Evolutionary conservation across 2,329 filamentous ascomycete species (phyloP), one percentile per base, ranked within the genome.

Genomic region (Rhynchosporium secalis): DNA sequence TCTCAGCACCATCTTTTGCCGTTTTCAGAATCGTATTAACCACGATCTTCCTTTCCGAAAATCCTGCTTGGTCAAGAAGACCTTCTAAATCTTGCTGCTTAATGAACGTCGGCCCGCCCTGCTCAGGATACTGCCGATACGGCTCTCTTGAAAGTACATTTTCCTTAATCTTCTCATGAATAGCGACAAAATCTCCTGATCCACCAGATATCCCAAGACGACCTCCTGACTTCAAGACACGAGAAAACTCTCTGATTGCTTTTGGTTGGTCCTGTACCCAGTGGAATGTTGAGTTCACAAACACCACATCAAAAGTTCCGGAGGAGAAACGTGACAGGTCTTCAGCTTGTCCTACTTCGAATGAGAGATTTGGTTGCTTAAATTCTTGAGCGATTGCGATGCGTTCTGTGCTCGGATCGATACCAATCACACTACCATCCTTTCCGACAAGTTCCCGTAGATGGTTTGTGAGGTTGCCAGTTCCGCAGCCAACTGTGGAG

Each of bases 401-500:
- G 4, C 64, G 64, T 12, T 61, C 56, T 31, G 29, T 43, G 26
- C 58, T 64, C 2, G 64, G 61, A 57, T 65, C 61, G 12, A 62
- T 56, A 9, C 64, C 58, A 15, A 64, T 38, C 3, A 64, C 49
- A 43, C 7, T 57, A 41, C 58, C 58, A 4, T 40, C 8, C 3
- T 58, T 29, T 7, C 56, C 47, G 15, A 64, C 33, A 1, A 62
- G 38, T 7, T 54, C 33, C 8, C 58, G 48, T 2, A 65, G 49
- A 28, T 64, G 40, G 4, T 67, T 29, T 4, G 72, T 73, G 38
- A 75, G 65, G 36, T 74, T 72, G 5, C 74, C 74, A 0, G 74
- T 72, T 10, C 74, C 74, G 63, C 73, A 75, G 20, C 74, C 74
- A 36, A 75, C 20, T 20, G 20, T 20, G 20, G 20, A 20, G 20